These are phyloP conservation scores for Pestalotiopsis sp. DNA, from an alignment of 2,329 filamentous ascomycete species.

Conservation along the genomic window DNA sequence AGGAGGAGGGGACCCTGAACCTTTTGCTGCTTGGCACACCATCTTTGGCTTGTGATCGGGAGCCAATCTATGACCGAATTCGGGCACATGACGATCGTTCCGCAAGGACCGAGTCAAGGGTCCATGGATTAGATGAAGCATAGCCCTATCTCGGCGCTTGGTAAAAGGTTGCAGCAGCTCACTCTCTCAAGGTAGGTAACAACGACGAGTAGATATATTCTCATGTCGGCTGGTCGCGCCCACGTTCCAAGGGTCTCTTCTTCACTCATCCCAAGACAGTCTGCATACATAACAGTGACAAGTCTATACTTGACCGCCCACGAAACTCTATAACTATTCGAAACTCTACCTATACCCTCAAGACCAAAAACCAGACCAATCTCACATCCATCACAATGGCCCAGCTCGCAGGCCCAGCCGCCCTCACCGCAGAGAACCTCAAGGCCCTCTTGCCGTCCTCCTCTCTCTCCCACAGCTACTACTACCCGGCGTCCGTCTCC, in stretches of 20 bases:
- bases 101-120: neutral
- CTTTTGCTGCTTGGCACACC: neutral
- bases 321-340: neutral
- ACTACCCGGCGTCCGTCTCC: neutral
- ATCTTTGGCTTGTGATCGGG: neutral
- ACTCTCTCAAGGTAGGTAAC: neutral
- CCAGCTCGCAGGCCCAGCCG: neutral
- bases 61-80: neutral
- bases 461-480: neutral
- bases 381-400: neutral
- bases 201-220: neutral
- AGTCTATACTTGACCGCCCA: neutral
- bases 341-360: neutral
- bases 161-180: neutral
- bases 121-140: neutral
- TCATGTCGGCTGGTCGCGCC: neutral
- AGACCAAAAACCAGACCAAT: neutral
- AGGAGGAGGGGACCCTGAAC: neutral
- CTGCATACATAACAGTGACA: neutral
- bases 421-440: conserved; percentile 11
- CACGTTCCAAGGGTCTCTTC: neutral
- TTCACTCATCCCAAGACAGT: neutral
- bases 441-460: neutral
- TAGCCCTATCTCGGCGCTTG: neutral
- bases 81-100: neutral